A percentile compares a stretch with the other conserved stretches of the same genome.
Conservation (phyloP, 2,329 filamentous ascomycete genomes). For the Paramyrothecium roridum region DNA sequence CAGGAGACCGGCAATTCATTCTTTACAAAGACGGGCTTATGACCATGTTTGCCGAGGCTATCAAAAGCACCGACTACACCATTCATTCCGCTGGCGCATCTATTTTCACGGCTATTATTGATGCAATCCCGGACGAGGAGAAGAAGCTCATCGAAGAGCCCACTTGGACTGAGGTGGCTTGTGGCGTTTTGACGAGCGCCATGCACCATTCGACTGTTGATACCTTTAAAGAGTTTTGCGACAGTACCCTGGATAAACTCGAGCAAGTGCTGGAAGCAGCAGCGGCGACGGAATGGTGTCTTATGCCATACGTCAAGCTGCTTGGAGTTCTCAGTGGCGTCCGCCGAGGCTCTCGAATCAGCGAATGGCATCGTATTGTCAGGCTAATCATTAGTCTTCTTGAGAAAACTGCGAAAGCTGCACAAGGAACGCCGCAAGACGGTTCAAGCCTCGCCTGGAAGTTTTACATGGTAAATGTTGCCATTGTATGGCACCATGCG, state of each 20-base stretch:
- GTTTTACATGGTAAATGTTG: conserved; percentile 51
- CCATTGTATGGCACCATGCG: conserved; percentile 71
- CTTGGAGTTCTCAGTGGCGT: conserved; percentile 72
- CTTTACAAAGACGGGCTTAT: conserved; percentile 86
- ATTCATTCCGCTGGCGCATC: conserved; percentile 58
- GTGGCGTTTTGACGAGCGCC: conserved; percentile 74
- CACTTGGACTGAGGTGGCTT: conserved; percentile 63
- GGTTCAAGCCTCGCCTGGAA: conserved; percentile 50
- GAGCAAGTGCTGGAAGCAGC: conserved; percentile 31
- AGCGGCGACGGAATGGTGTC: conserved; percentile 23
- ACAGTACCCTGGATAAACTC: conserved; percentile 55
- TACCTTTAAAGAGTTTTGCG: conserved; percentile 67
- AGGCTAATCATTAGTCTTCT: conserved; percentile 52
- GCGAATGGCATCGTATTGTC: conserved; percentile 67
- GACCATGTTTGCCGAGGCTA: conserved; percentile 85
- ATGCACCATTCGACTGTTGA: conserved; percentile 78
- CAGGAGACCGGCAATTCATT: conserved; percentile 54
- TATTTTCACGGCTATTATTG: conserved; percentile 50
- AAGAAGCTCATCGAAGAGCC: conserved; percentile 41
- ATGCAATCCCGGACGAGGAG: conserved; percentile 47
- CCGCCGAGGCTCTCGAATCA: conserved; percentile 74
- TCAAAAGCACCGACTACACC: conserved; percentile 58
- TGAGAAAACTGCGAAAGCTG: conserved; percentile 38
- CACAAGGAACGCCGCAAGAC: conserved; percentile 28
- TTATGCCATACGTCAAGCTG: conserved; percentile 52